Evolutionary conservation across 2,329 filamentous ascomycete genomes (phyloP).

Genomic region (Alternaria sp.): DNA sequence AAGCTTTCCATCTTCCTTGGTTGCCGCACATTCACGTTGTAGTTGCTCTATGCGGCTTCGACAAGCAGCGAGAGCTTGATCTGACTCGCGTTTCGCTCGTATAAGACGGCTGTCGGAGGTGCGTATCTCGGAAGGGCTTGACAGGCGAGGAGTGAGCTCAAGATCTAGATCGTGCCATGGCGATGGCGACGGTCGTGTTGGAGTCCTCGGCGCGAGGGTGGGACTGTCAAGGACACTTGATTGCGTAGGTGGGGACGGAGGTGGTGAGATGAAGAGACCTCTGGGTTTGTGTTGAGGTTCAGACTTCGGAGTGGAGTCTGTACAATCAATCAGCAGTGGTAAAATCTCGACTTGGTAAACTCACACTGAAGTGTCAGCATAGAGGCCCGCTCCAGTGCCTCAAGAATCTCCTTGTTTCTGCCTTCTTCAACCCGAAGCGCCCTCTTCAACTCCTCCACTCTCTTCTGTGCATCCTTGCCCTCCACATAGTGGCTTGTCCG

Average conservation of each 20-base stretch:
- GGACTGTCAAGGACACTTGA: conserved; percentile 22
- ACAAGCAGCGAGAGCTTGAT: conserved; percentile 45
- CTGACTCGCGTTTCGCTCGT: conserved; percentile 46
- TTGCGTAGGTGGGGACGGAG: conserved; percentile 40
- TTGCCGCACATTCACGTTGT: conserved; percentile 38
- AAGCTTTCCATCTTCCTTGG: conserved; percentile 28
- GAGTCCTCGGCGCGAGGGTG: conserved; percentile 27
- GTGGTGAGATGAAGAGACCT: conserved; percentile 40
- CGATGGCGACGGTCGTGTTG: conserved; percentile 27
- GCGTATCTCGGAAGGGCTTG: conserved; percentile 31
- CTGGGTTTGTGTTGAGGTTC: conserved; percentile 26
- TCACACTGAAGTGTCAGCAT: conserved; percentile 48
- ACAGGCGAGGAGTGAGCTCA: conserved; percentile 24
- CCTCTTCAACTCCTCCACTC: conserved; percentile 40
- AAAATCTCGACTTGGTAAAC: neutral
- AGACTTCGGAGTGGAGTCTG: conserved; percentile 36
- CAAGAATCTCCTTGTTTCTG: conserved; percentile 46
- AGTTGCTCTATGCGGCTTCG: conserved; percentile 43
- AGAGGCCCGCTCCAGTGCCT: conserved; percentile 44
- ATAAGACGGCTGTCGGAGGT: conserved; percentile 44
- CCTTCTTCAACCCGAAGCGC: conserved; percentile 41
- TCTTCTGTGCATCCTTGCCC: conserved; percentile 40
- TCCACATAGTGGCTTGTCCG: conserved; percentile 42
- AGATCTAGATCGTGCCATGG: conserved; percentile 33
- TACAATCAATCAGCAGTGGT: conserved; percentile 6